These are phyloP conservation scores for Daphne laureola DNA, from an alignment of 441 rosid genomes.

Conservation along the genomic window DNA sequence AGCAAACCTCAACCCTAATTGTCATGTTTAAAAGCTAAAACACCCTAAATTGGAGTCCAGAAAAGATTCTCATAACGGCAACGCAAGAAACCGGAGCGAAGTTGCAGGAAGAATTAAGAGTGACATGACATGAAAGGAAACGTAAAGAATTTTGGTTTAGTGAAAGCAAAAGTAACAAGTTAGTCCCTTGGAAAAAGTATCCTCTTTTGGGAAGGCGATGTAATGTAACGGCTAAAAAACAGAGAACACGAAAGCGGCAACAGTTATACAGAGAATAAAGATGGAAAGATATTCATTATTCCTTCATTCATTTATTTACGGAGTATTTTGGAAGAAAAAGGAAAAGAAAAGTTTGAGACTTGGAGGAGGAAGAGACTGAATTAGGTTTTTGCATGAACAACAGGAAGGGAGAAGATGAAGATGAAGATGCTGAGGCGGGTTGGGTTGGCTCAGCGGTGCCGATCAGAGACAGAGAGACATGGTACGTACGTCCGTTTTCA, in stretches of 20 bases:
- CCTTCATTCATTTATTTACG: too few relatives aligned
- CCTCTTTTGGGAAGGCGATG: background rate
- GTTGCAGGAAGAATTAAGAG: too few relatives aligned
- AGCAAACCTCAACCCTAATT: conserved; percentile 2
- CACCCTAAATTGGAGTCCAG: background rate
- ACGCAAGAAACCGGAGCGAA: too few relatives aligned
- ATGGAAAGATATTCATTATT: background rate
- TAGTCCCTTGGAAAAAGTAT: background rate
- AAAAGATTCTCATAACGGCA: too few relatives aligned
- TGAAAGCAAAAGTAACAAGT: too few relatives aligned
- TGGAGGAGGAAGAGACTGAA: background rate
- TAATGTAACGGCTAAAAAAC: background rate
- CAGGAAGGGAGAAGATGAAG: background rate
- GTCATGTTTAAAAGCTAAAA: background rate
- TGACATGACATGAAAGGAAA: too few relatives aligned
- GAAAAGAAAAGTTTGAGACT: background rate
- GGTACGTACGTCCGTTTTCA: too few relatives aligned
- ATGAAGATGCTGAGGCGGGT: too few relatives aligned
- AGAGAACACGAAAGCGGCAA: background rate
- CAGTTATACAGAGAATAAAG: background rate
- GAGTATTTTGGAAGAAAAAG: too few relatives aligned
- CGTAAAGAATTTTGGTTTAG: background rate
- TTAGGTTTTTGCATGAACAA: background rate
- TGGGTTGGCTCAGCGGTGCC: too few relatives aligned
- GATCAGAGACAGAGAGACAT: background rate